Evolutionary conservation across 1,284 basidiomycete genomes (phyloP).

Genomic region (Pisolithus thermaeus): DNA sequence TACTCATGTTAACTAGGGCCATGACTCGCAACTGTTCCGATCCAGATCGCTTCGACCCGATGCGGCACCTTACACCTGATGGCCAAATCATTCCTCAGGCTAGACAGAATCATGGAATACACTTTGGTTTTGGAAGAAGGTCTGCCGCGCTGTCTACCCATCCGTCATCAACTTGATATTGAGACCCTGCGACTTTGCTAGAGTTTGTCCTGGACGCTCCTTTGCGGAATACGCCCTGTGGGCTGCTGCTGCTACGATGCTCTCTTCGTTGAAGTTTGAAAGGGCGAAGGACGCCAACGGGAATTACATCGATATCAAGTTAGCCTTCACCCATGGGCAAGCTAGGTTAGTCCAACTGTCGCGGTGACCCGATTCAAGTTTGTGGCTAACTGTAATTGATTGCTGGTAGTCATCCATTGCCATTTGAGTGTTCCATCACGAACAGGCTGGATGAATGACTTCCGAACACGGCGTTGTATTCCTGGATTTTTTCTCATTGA

Average conservation of each 20-base stretch:
- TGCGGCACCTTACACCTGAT: constrained; percentile 3
- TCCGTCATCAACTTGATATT: neutral
- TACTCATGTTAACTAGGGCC: neutral
- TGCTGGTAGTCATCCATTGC: neutral
- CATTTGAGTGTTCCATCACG: neutral
- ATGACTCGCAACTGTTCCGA: constrained; percentile 2
- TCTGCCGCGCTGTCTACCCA: neutral
- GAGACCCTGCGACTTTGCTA: neutral
- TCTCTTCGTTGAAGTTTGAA: neutral
- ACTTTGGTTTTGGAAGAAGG: constrained; percentile 8
- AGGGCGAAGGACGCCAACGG: constrained; percentile 1
- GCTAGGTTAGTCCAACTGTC: neutral
- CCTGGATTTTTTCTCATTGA: too few species aligned
- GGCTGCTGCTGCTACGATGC: constrained; percentile 1
- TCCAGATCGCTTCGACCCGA: constrained; percentile 6
- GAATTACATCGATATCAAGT: neutral
- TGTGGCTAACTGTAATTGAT: too few species aligned
- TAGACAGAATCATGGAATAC: neutral
- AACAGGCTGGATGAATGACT: neutral
- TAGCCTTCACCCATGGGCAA: neutral
- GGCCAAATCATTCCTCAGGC: neutral
- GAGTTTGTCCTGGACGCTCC: constrained; percentile 1
- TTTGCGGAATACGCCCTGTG: neutral
- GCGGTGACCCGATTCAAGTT: neutral
- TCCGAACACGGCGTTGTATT: too few species aligned